Conservation (phyloP, 805 yeast species). For the Candida silvicultrix region DNA sequence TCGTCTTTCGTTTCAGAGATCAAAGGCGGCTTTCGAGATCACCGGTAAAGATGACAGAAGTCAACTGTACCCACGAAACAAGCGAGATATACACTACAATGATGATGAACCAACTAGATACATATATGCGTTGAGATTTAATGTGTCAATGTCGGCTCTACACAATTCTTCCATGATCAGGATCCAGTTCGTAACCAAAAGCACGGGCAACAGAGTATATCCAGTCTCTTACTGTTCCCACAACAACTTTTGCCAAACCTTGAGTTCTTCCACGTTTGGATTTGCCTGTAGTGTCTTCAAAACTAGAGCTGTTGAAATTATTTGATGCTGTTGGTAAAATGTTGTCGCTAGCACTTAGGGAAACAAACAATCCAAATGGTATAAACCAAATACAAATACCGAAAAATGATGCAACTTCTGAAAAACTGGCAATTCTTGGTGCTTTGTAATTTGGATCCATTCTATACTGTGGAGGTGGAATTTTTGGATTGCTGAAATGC, state of each 20-base stretch:
- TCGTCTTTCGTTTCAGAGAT: not conserved
- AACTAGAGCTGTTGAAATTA: constrained; percentile 19
- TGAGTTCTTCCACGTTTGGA: constrained; percentile 33
- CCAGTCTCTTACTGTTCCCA: constrained; percentile 44
- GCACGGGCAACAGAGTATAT: constrained; percentile 39
- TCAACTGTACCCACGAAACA: not conserved
- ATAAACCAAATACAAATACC: constrained; percentile 92
- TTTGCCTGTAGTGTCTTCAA: constrained; percentile 27
- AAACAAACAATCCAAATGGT: constrained; percentile 88
- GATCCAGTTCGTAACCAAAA: constrained; percentile 63
- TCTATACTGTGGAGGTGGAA: constrained; percentile 60
- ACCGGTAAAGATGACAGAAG: not conserved
- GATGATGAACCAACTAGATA: no score
- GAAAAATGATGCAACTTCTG: constrained; percentile 92
- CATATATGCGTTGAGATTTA: no score
- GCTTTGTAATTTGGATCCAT: constrained; percentile 52
- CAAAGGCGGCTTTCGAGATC: not conserved
- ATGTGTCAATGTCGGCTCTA: constrained; percentile 10
- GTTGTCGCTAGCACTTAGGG: constrained; percentile 87
- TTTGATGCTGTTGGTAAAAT: constrained; percentile 55
- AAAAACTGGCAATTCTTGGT: constrained; percentile 70
- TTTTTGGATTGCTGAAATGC: constrained; percentile 63
- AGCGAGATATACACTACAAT: no score
- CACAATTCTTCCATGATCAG: constrained; percentile 44
- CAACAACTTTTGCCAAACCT: constrained; percentile 65